Base-by-base conservation (phyloP, 176 grass and related monocot species). In the Triticum aestivum region DNA sequence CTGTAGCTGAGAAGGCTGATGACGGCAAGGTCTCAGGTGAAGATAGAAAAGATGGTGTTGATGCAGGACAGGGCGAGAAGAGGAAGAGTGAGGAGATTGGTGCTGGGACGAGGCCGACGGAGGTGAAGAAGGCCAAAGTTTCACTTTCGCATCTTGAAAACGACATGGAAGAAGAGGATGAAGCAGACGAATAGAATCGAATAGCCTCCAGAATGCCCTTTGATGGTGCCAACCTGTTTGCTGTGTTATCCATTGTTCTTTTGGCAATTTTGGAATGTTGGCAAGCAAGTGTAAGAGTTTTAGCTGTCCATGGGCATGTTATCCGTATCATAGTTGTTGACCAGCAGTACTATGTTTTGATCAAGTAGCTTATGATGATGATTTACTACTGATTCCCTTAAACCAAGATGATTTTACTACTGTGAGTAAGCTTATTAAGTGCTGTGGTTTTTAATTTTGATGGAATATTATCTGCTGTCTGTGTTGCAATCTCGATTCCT, bases 121-220 rank as follows among this genome's bases (percentile, higher is more conserved):
- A 88, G 51, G 33, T 61, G n/a, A 98, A 98, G 61, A 95, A 80
- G 77, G 80, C 83, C 17, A 98, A 91, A 79, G 90, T 98, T 86
- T 92, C 94, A 69, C 92, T 98, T 77, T 87, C 91, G 66, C 97
- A 98, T 76, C 92, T 98, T 73, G 94, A 94, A 85, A 89, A 94
- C 61, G 93, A 98, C 77, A 78, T 59, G 24, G 79, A 87, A 9
- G 96, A 92, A 27, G 86, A 84, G 35, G 85, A 84, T n/a, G 90
- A 89, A 2, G 86, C 79, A 83, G 83, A 83, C 34, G 82, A 63
- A 29, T 82, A 69, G 83, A 84, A 2, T 21, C 20, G 1, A 69
- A 54, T 88, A 23, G 82, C 37, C 68, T 68, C 15, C n/a, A 69
- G 29, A 27, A 63, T 41, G 27, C 21, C 52, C 11, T 37, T 68